These are phyloP conservation scores for Chalciporus pseudorubinellus DNA, from an alignment of 768 basidiomycete species.

Conservation along the genomic window DNA sequence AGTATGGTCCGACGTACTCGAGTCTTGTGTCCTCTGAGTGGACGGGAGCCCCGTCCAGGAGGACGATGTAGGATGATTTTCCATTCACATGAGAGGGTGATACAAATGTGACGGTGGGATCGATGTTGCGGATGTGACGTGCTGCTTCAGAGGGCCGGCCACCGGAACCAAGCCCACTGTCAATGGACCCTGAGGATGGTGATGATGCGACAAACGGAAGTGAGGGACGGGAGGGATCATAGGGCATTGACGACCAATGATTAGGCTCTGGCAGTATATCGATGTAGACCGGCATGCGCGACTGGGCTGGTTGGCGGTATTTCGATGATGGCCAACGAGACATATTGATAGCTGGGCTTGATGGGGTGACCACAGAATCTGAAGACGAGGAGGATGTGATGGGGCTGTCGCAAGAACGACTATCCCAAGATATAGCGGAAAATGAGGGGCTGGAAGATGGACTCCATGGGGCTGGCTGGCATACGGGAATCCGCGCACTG, in stretches of 20 bases:
- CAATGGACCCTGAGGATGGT: not conserved
- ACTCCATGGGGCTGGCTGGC: slow-evolving; percentile 12
- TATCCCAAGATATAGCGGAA: slow-evolving; percentile 27
- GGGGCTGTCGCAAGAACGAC: slow-evolving; percentile 12
- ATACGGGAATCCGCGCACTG: slow-evolving; percentile 17
- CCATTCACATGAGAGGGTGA: slow-evolving; percentile 48
- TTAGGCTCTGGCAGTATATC: slow-evolving; percentile 30
- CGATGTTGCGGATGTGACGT: slow-evolving; percentile 56
- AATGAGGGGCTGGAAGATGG: slow-evolving; percentile 15
- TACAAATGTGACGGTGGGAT: slow-evolving; percentile 65
- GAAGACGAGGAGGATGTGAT: slow-evolving; percentile 21
- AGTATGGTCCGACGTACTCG: slow-evolving; percentile 32
- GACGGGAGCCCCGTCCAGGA: slow-evolving; percentile 45
- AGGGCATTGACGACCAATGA: slow-evolving; percentile 8
- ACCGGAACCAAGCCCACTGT: not conserved
- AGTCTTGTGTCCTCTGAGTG: slow-evolving; percentile 49
- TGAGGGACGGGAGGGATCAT: not conserved
- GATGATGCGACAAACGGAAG: not conserved
- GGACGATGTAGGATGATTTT: slow-evolving; percentile 55
- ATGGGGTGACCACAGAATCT: slow-evolving; percentile 13
- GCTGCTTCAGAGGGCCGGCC: slow-evolving; percentile 30
- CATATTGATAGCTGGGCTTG: slow-evolving; percentile 23
- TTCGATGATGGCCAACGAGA: slow-evolving; percentile 20
- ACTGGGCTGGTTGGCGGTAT: slow-evolving; percentile 20
- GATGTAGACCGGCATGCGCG: slow-evolving; percentile 33